These are phyloP conservation scores for Cymbidium sinense DNA, from an alignment of 106 monocot species.

Conservation along the genomic window DNA sequence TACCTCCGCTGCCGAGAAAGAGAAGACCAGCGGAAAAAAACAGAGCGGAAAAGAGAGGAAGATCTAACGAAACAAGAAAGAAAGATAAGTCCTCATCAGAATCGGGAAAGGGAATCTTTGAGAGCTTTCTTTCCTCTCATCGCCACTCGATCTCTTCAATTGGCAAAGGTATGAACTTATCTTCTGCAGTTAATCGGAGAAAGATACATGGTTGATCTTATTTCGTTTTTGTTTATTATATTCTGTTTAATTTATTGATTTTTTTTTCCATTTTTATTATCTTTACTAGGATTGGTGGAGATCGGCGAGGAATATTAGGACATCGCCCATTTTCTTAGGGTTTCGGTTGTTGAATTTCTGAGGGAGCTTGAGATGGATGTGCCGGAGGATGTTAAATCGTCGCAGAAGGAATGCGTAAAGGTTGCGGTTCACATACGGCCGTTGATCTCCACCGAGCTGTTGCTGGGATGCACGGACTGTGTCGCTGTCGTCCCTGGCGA, in stretches of 20 bases:
- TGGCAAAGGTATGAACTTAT: background rate
- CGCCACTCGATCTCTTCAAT: background rate
- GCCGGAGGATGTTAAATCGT: constrained; percentile 21
- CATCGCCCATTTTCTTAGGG: background rate
- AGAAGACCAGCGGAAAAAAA: background rate
- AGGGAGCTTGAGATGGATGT: constrained; percentile 39
- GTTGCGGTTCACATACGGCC: constrained; percentile 92
- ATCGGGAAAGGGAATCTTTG: background rate
- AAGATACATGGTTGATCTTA: background rate
- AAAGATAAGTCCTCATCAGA: background rate
- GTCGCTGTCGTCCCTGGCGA: constrained; percentile 69
- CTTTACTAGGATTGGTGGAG: background rate
- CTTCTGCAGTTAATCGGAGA: too few relatives aligned
- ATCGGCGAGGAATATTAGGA: background rate
- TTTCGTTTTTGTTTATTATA: background rate
- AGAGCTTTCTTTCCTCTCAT: background rate
- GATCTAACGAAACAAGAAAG: too few relatives aligned
- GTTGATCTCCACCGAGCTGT: constrained; percentile 62
- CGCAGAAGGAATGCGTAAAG: constrained; percentile 66
- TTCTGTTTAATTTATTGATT: background rate
- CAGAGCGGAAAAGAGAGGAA: background rate
- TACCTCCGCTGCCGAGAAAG: background rate
- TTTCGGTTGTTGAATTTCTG: background rate
- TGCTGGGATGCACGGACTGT: constrained; percentile 78
- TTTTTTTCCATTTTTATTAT: background rate